Evolutionary conservation across 2,329 filamentous ascomycete genomes (phyloP).

Genomic region (Sporothrix schenckii): DNA sequence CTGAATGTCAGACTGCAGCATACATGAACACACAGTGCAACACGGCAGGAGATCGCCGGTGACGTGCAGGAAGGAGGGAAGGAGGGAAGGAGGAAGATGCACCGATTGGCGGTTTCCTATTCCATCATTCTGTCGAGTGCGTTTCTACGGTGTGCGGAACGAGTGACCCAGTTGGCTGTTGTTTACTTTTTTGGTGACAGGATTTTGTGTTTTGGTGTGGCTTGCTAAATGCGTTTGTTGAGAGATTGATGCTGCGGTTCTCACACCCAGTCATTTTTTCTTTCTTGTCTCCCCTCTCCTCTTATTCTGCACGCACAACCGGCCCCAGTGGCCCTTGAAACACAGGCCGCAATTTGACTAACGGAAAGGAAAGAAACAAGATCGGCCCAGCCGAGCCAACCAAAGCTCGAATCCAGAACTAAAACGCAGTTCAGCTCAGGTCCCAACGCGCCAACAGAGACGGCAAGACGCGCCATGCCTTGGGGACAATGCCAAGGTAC

Average conservation of each 20-base stretch:
- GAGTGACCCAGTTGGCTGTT: neutral
- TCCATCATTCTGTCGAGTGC: neutral
- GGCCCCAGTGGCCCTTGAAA: conserved; percentile 24
- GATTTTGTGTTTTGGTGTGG: too few relatives aligned
- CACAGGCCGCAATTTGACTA: conserved; percentile 7
- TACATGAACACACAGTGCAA: neutral
- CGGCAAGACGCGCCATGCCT: neutral
- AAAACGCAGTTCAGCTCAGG: neutral
- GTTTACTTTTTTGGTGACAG: neutral
- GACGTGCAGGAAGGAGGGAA: conserved; percentile 17
- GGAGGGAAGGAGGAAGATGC: neutral
- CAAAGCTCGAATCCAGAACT: neutral
- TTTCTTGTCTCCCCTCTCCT: neutral
- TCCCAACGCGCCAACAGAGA: neutral
- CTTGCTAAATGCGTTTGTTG: neutral
- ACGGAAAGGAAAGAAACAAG: neutral
- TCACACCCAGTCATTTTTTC: neutral
- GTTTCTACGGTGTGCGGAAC: neutral
- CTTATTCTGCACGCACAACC: too few relatives aligned
- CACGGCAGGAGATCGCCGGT: neutral
- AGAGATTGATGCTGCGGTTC: neutral
- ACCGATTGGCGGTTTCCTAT: conserved; percentile 5
- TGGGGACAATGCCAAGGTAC: conserved; percentile 13
- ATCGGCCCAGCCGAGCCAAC: neutral
- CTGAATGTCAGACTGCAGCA: too few relatives aligned